A percentile compares a stretch with the other conserved stretches of the same genome.
phyloP scores from a whole-genome alignment of 257 asterid genomes.

The Haberlea rhodopensis region DNA sequence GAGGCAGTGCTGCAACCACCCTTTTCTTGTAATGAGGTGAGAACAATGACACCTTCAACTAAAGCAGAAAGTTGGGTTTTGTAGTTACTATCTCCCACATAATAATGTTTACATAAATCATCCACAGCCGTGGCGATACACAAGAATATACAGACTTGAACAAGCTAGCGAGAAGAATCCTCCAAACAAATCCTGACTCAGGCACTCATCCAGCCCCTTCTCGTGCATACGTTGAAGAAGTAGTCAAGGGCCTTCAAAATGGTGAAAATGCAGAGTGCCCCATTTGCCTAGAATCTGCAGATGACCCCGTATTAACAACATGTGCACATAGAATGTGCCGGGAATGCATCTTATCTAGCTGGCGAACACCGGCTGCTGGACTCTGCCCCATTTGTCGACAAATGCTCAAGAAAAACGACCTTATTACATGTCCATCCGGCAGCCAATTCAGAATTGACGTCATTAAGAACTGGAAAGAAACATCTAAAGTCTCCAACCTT shows the following conservation, averaged over 20 bases:
- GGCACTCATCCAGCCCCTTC: conserved; percentile 44
- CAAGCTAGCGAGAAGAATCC: conserved; percentile 63
- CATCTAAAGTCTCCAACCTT: conserved; percentile 65
- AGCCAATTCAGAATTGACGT: conserved; percentile 55
- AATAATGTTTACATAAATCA: neutral
- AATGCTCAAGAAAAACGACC: conserved; percentile 47
- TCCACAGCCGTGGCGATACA: conserved; percentile 60
- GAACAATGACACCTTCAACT: neutral
- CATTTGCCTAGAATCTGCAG: conserved; percentile 81
- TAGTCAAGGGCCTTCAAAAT: conserved; percentile 57
- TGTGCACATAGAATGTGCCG: conserved; percentile 89
- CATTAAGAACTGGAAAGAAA: conserved; percentile 68
- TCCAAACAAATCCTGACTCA: conserved; percentile 44
- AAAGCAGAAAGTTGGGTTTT: neutral
- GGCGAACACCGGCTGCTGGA: conserved; percentile 59
- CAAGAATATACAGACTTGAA: conserved; percentile 62
- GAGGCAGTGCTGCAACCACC: conserved; percentile 93
- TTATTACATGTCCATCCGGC: conserved; percentile 68
- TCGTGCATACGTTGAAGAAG: conserved; percentile 69
- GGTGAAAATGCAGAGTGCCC: conserved; percentile 78
- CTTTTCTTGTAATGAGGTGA: conserved; percentile 86
- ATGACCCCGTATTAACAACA: conserved; percentile 79
- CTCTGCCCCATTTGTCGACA: conserved; percentile 76
- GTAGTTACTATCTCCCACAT: neutral
- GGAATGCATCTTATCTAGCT: conserved; percentile 73